Conservation (phyloP, 805 yeast species). For the Danielia oregonensis region DNA sequence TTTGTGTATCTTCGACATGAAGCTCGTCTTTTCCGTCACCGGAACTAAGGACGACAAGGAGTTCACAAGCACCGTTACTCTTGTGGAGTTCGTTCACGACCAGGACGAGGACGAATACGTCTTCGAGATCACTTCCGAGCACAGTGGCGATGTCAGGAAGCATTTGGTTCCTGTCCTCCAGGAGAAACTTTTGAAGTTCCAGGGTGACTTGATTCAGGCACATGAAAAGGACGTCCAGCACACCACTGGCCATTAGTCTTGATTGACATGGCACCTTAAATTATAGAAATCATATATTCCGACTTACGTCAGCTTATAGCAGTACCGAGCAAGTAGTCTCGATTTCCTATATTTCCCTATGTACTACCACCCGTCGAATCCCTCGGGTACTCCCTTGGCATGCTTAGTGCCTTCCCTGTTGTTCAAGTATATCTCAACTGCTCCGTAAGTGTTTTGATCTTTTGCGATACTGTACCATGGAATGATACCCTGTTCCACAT, state of each 20-base stretch:
- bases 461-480: slow-evolving; percentile 51
- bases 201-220: slow-evolving; percentile 54
- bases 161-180: slow-evolving; percentile 51
- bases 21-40: slow-evolving; percentile 40
- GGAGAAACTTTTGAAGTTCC: slow-evolving; percentile 52
- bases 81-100: slow-evolving; percentile 76
- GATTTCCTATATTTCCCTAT: too few species aligned
- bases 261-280: background rate
- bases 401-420: slow-evolving; percentile 55
- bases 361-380: slow-evolving; percentile 52
- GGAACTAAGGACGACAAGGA: slow-evolving; percentile 35
- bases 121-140: slow-evolving; percentile 41
- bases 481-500: slow-evolving; percentile 44
- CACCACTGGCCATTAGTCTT: slow-evolving; percentile 8
- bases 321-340: too few species aligned
- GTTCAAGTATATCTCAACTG: slow-evolving; percentile 40
- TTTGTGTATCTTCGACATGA: slow-evolving; percentile 68
- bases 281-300: slow-evolving; percentile 1
- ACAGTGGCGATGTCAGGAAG: slow-evolving; percentile 41
- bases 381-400: slow-evolving; percentile 87
- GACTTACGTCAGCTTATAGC: too few species aligned
- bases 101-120: slow-evolving; percentile 64
- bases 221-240: slow-evolving; percentile 67
- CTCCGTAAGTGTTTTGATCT: slow-evolving; percentile 52
- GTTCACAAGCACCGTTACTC: slow-evolving; percentile 40